Conservation (phyloP, 208 protist species). For the Trichomonas gallinae region DNA sequence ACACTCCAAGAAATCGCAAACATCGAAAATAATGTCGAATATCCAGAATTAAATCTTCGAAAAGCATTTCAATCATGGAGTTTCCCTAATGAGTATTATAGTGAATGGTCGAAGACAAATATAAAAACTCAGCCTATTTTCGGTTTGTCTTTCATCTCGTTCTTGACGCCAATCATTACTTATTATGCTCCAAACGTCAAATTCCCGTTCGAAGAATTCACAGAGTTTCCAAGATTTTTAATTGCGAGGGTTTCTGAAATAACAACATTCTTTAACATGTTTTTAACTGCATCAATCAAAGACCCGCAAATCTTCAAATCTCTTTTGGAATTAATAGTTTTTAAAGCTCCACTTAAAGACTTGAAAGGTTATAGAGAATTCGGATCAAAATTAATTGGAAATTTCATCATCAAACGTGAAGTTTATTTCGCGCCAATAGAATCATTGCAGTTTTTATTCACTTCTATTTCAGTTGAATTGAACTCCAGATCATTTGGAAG, state of each 20-base stretch:
- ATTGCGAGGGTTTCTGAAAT: background rate
- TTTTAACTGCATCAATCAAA: background rate
- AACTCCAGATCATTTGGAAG: background rate
- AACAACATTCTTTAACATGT: background rate
- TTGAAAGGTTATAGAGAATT: background rate
- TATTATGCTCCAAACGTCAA: background rate
- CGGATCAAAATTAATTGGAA: background rate
- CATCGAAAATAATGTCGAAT: background rate
- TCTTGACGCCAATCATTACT: background rate
- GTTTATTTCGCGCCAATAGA: background rate
- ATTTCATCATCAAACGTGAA: background rate
- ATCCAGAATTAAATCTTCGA: background rate
- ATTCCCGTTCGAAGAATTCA: background rate
- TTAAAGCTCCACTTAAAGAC: background rate
- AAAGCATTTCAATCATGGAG: background rate
- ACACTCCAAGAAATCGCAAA: background rate
- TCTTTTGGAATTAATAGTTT: background rate
- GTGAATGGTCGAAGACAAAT: background rate
- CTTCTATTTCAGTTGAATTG: background rate
- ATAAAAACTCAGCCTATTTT: background rate
- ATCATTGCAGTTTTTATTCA: background rate
- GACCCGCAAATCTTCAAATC: background rate
- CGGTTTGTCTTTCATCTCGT: background rate
- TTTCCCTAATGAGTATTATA: background rate
- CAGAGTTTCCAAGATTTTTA: background rate